Conservation (phyloP, 1,139 yeast genomes). For the Citeromyces hawaiiensis region DNA sequence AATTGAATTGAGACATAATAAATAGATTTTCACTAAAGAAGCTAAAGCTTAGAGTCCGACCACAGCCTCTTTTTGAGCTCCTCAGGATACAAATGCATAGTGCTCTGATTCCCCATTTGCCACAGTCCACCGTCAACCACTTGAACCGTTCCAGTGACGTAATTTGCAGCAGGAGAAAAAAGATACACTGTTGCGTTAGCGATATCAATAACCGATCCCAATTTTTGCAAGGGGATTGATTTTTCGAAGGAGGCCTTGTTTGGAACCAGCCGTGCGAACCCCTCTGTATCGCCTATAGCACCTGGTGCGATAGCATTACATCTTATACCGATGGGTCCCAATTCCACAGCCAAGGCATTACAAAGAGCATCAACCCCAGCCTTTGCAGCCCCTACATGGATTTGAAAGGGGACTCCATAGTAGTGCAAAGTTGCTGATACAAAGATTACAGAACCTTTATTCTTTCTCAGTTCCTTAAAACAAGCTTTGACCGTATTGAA, state of each 20-base stretch:
- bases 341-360: slow-evolving; percentile 71
- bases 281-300: slow-evolving; percentile 71
- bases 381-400: slow-evolving; percentile 86
- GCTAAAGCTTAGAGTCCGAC: slow-evolving; percentile 13
- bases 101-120: slow-evolving; percentile 51
- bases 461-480: slow-evolving; percentile 45
- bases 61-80: slow-evolving; percentile 14
- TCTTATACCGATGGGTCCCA: slow-evolving; percentile 78
- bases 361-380: slow-evolving; percentile 87
- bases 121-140: slow-evolving; percentile 90
- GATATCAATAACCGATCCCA: slow-evolving; percentile 66
- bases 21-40: neutral
- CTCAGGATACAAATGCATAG: slow-evolving; percentile 24
- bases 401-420: slow-evolving; percentile 75
- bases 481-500: slow-evolving; percentile 80
- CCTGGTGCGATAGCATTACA: slow-evolving; percentile 85
- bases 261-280: slow-evolving; percentile 43
- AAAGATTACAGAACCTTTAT: slow-evolving; percentile 59
- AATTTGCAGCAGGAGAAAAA: slow-evolving; percentile 71
- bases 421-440: slow-evolving; percentile 83
- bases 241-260: slow-evolving; percentile 27
- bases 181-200: slow-evolving; percentile 82
- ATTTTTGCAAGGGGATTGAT: slow-evolving; percentile 61
- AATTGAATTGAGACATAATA: too few species aligned
- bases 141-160: slow-evolving; percentile 62